Conservation (phyloP, 805 yeast genomes). For the Starmerella vitae region DNA sequence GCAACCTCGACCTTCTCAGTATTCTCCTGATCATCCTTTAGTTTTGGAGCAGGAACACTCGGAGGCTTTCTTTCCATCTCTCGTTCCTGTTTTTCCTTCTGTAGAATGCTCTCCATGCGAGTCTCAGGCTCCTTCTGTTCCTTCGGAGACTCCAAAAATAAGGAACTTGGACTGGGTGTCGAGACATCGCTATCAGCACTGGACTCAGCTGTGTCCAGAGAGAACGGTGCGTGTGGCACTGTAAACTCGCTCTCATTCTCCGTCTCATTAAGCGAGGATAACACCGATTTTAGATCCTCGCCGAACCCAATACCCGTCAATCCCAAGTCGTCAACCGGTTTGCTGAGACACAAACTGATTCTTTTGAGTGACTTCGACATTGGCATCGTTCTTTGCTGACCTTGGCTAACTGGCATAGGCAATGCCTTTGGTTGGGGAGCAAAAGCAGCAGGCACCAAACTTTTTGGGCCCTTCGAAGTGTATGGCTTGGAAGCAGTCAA, state of each 20-base stretch:
- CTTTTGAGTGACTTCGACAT: constrained; percentile 10
- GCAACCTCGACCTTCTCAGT: no score
- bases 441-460: neutral
- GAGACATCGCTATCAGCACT: constrained; percentile 3
- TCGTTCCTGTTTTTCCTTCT: constrained; percentile 15
- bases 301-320: constrained; percentile 11
- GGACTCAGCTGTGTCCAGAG: neutral
- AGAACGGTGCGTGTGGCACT: constrained; percentile 8
- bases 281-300: constrained; percentile 15
- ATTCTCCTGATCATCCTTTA: no score
- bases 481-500: neutral
- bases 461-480: neutral
- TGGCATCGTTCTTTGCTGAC: constrained; percentile 5
- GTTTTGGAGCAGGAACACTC: no score
- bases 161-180: constrained; percentile 17
- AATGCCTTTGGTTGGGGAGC: neutral
- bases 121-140: no score
- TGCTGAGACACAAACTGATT: constrained; percentile 10
- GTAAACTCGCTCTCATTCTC: neutral
- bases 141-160: no score
- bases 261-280: constrained; percentile 8
- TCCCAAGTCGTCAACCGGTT: constrained; percentile 1
- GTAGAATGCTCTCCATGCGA: constrained; percentile 8
- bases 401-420: neutral
- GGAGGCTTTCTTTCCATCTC: constrained; percentile 10